These are phyloP conservation scores for Peniophora sp. DNA, from an alignment of 1,284 basidiomycete species.

Conservation along the genomic window DNA sequence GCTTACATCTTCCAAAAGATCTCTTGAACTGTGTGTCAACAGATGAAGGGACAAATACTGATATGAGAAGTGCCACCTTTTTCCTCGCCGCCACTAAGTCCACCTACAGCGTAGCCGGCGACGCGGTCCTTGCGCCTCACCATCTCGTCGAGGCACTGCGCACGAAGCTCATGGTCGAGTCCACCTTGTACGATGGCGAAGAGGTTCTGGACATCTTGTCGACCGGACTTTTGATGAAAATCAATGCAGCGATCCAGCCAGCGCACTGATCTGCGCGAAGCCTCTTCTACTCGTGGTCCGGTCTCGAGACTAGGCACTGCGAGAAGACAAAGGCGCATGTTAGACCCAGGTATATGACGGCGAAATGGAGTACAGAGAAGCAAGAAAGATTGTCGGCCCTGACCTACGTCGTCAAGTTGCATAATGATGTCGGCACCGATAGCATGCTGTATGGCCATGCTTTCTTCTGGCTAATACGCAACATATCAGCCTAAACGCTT, in stretches of 20 bases:
- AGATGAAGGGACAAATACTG: neutral
- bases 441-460: conserved; percentile 77
- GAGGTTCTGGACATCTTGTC: conserved; percentile 59
- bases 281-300: conserved; percentile 74
- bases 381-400: conserved; percentile 2
- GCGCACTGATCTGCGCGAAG: conserved; percentile 73
- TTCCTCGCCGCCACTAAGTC: conserved; percentile 79
- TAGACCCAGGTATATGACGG: neutral
- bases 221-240: conserved; percentile 60
- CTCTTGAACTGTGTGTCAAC: conserved; percentile 33
- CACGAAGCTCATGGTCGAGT: conserved; percentile 57
- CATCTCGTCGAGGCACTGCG: conserved; percentile 76
- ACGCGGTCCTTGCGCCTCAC: conserved; percentile 60
- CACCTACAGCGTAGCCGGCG: conserved; percentile 79
- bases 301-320: conserved; percentile 66
- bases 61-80: conserved; percentile 46
- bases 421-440: conserved; percentile 89
- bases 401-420: conserved; percentile 86
- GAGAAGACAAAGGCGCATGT: no score
- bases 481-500: neutral
- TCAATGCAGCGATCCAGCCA: conserved; percentile 83
- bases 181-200: conserved; percentile 89
- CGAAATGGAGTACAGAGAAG: no score
- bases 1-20: conserved; percentile 78
- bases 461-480: conserved; percentile 68